Evolutionary conservation across 2,329 filamentous ascomycete genomes (phyloP), one percentile per base, ranked within the genome.

Genomic region (Fusarium sp.): DNA sequence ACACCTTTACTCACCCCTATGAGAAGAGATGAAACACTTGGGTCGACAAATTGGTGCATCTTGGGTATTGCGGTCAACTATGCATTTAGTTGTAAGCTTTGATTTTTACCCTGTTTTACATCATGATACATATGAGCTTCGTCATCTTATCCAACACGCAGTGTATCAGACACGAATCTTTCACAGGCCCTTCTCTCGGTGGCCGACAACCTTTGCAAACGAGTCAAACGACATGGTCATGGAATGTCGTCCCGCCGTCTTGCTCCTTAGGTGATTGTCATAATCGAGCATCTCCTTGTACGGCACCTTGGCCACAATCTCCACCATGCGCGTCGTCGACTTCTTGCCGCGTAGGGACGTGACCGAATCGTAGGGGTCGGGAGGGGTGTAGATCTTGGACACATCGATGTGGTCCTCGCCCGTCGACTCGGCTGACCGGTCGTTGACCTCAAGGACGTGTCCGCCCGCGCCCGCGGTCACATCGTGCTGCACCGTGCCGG

Each of bases 251-350:
- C 96, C 96, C 4, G 93, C 93, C 5, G 96, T 99, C 85, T 98
- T 88, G 83, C 94, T 95, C 62, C 96, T 88, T 73, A 99, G 84
- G 80, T 97, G 94, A 81, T 94, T 94, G 76, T 98, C 87, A 82
- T 98, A 99, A 47, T 96, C 94, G 38, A 98, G 92, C 94, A 98
- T 98, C 83, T 98, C 96, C 84, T 96, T 97, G 77, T 98, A 87
- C 35, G 96, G 96, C 31, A 98, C 96, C 78, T 93, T 91, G 24
- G 95, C 96, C 13, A 93, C 91, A 75, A 99, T 94, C 59, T 92
- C 88, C 67, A 88, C 85, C 84, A 85, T 87, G 54, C 86, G 84
- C 64, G 84, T 83, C 37, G 83, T 84, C 40, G 83, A 86, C 76
- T 85, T 87, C 79, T 87, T 87, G 45, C 86, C 85, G 50, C 84